phyloP scores from a whole-genome alignment of 345 rosid species.

The Brassica incana region DNA sequence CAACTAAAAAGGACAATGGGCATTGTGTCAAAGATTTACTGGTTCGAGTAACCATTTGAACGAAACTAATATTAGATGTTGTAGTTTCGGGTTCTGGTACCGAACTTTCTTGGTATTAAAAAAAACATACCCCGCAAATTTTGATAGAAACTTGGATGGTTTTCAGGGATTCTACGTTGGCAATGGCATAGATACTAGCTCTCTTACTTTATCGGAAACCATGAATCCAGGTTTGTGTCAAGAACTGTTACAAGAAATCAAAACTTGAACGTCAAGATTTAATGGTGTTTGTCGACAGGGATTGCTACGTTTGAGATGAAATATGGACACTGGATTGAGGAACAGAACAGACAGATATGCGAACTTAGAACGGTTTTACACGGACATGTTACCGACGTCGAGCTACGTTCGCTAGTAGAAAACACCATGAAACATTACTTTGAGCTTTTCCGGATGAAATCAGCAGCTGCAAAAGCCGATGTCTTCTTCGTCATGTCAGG shows the following conservation, averaged over 20 bases:
- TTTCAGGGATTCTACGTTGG: slow-evolving; percentile 64
- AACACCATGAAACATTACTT: slow-evolving; percentile 66
- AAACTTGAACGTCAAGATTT: background rate
- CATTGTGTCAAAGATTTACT: no score
- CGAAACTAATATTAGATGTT: no score
- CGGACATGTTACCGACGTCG: slow-evolving; percentile 52
- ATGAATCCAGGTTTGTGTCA: slow-evolving; percentile 66
- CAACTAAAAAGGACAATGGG: no score
- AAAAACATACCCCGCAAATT: no score
- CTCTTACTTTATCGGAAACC: slow-evolving; percentile 54
- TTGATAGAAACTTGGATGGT: slow-evolving; percentile 1
- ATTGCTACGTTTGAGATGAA: slow-evolving; percentile 84
- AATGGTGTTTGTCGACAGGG: slow-evolving; percentile 41
- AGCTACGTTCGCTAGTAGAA: slow-evolving; percentile 70
- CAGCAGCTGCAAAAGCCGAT: slow-evolving; percentile 74
- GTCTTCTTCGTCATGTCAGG: slow-evolving; percentile 89
- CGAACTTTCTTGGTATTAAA: no score
- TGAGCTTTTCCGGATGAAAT: slow-evolving; percentile 79
- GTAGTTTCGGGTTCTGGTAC: no score
- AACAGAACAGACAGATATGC: slow-evolving; percentile 62
- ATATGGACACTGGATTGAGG: slow-evolving; percentile 85
- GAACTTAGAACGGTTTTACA: slow-evolving; percentile 66
- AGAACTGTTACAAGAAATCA: background rate
- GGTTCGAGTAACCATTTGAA: no score
- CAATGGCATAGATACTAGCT: slow-evolving; percentile 55